Evolutionary conservation across 306 rosid genomes (phyloP).

Genomic region (Pyrus betulifolia): DNA sequence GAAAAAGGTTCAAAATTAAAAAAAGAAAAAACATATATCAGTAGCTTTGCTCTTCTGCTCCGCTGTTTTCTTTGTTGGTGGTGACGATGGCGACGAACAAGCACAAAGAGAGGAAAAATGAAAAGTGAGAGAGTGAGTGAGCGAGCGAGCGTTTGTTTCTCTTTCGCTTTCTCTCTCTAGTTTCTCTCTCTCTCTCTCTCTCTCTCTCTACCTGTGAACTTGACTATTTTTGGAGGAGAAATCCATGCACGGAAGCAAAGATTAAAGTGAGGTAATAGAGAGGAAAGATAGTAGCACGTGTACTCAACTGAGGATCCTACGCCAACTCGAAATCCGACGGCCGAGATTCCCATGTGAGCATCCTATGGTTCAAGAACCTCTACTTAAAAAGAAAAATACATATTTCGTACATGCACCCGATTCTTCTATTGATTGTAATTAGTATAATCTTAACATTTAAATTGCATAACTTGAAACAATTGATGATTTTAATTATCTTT

Average conservation of each 20-base stretch:
- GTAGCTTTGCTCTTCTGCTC: background rate
- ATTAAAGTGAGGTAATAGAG: conserved; percentile 28
- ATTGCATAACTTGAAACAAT: no score
- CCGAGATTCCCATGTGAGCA: conserved; percentile 27
- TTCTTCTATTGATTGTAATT: fast-evolving
- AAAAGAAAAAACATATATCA: background rate
- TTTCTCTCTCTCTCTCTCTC: conserved; percentile 3
- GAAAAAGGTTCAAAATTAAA: background rate
- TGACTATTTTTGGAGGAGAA: conserved; percentile 82
- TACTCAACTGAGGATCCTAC: conserved; percentile 65
- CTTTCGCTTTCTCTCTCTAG: background rate
- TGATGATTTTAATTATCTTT: background rate
- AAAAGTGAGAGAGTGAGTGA: conserved; percentile 29
- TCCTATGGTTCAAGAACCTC: conserved; percentile 22
- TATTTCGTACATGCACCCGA: fast-evolving
- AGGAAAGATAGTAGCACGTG: conserved; percentile 65
- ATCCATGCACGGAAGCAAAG: conserved; percentile 95
- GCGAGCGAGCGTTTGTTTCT: conserved; percentile 50
- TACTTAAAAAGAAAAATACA: background rate
- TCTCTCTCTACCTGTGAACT: conserved; percentile 26
- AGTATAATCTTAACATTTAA: no score
- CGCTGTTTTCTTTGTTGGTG: conserved; percentile 16
- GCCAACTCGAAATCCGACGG: conserved; percentile 55
- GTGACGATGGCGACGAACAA: conserved; percentile 47
- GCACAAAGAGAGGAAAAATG: conserved; percentile 12